Conservation (phyloP, 345 rosid species). For the Punica granatum region DNA sequence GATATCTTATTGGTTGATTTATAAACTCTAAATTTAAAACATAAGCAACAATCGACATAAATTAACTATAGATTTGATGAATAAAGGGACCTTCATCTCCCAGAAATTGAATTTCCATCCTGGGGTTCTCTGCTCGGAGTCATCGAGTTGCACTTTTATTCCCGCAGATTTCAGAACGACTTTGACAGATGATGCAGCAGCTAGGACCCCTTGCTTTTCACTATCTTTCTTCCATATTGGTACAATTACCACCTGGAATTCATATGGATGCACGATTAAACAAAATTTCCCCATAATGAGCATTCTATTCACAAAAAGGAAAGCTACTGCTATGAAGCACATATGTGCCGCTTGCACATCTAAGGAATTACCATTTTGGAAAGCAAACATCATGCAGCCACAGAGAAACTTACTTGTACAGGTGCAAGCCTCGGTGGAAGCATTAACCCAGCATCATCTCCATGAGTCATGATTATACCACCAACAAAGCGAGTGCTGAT, state of each 20-base stretch:
- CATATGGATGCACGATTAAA: neutral
- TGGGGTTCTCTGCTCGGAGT: conserved; percentile 69
- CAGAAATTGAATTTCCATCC: conserved; percentile 98
- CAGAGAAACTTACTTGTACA: conserved; percentile 43
- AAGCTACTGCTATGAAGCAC: neutral
- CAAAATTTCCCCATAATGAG: neutral
- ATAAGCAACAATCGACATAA: neutral
- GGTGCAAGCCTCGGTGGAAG: conserved; percentile 93
- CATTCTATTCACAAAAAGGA: neutral
- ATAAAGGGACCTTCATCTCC: conserved; percentile 78
- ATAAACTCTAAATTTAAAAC: neutral
- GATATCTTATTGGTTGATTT: neutral
- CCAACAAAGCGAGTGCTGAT: conserved; percentile 93
- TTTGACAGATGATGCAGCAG: conserved; percentile 58
- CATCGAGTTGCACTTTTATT: conserved; percentile 79
- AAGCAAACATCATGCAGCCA: neutral
- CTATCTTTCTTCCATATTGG: conserved; percentile 84
- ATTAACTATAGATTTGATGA: neutral
- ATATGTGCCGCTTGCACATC: neutral
- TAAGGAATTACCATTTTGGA: neutral
- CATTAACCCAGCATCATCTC: conserved; percentile 91
- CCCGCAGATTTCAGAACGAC: conserved; percentile 56
- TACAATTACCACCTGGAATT: conserved; percentile 59
- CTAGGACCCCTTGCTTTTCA: conserved; percentile 66
- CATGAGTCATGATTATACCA: conserved; percentile 94